These are phyloP conservation scores for Aphanomyces invadans DNA, from an alignment of 352 stramenopile genomes.

Conservation along the genomic window DNA sequence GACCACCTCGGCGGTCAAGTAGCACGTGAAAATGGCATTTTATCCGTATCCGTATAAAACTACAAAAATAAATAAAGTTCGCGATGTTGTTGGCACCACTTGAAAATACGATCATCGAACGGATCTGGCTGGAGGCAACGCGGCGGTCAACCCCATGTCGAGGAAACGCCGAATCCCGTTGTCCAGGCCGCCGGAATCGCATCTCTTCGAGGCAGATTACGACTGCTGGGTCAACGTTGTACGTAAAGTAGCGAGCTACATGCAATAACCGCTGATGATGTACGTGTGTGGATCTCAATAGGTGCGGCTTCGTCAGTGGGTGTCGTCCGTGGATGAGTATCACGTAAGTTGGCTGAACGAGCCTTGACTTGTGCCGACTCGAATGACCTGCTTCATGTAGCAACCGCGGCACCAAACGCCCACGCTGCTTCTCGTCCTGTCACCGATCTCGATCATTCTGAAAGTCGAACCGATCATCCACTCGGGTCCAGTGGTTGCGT, in stretches of 20 bases:
- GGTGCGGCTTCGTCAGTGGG: conserved; percentile 23
- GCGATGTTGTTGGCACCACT: neutral
- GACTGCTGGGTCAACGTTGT: conserved; percentile 25
- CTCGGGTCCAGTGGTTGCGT: conserved; percentile 2
- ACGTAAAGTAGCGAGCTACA: neutral
- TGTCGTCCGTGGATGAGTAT: conserved; percentile 22
- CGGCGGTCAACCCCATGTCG: neutral
- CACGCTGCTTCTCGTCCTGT: conserved; percentile 21
- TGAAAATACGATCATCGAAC: neutral
- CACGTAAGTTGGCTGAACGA: conserved; percentile 3
- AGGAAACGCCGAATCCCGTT: conserved; percentile 24
- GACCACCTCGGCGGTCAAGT: neutral
- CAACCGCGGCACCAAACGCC: conserved; percentile 24
- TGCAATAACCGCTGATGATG: neutral
- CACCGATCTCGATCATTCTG: conserved; percentile 24
- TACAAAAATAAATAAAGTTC: conserved; percentile 1
- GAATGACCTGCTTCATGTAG: conserved; percentile 3
- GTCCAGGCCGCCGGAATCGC: conserved; percentile 14
- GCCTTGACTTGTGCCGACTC: neutral
- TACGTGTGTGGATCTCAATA: conserved; percentile 20
- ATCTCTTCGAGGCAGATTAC: conserved; percentile 23
- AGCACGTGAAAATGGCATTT: neutral
- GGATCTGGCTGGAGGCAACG: neutral
- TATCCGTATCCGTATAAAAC: conserved; percentile 18
- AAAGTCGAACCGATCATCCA: conserved; percentile 23